These are phyloP conservation scores for Diaporthe ilicicola DNA, from an alignment of 2,329 filamentous ascomycete genomes.

Conservation along the genomic window DNA sequence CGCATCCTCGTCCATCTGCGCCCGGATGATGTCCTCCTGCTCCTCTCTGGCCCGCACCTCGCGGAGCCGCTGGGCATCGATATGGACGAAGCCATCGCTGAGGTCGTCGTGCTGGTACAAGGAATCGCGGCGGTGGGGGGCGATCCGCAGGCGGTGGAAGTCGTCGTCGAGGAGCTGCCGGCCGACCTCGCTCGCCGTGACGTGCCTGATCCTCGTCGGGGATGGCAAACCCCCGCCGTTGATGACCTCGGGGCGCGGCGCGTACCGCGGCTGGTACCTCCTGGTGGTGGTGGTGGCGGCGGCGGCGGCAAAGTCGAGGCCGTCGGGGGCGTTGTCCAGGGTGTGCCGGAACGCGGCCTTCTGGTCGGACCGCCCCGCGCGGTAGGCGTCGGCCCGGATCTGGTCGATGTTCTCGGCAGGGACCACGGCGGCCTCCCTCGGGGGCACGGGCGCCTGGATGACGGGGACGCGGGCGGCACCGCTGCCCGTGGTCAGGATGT, in stretches of 20 bases:
- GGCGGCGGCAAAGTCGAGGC: not conserved
- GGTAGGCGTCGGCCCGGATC: constrained; percentile 17
- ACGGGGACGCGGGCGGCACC: constrained; percentile 11
- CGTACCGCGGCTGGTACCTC: constrained; percentile 16
- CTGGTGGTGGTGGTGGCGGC: not conserved
- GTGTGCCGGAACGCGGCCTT: constrained; percentile 11
- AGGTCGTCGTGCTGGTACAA: not conserved
- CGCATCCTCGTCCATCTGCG: not conserved
- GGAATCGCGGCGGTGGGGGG: not conserved
- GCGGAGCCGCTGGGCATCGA: constrained; percentile 1
- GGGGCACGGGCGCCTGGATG: not conserved
- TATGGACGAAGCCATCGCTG: not conserved
- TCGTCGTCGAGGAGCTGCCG: constrained; percentile 24
- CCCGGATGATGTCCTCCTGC: constrained; percentile 18
- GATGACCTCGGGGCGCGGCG: constrained; percentile 3
- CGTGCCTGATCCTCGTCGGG: constrained; percentile 4
- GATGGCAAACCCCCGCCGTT: not conserved
- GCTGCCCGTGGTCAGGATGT: constrained; percentile 21
- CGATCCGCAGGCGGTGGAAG: not conserved
- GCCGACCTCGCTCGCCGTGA: constrained; percentile 27
- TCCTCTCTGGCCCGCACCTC: constrained; percentile 21
- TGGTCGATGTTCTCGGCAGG: constrained; percentile 7
- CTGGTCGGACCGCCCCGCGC: constrained; percentile 13
- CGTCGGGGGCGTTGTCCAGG: not conserved
- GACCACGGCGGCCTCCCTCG: constrained; percentile 2